phyloP scores from a whole-genome alignment of 345 rosid species.

The Eucalyptus coolabah region DNA sequence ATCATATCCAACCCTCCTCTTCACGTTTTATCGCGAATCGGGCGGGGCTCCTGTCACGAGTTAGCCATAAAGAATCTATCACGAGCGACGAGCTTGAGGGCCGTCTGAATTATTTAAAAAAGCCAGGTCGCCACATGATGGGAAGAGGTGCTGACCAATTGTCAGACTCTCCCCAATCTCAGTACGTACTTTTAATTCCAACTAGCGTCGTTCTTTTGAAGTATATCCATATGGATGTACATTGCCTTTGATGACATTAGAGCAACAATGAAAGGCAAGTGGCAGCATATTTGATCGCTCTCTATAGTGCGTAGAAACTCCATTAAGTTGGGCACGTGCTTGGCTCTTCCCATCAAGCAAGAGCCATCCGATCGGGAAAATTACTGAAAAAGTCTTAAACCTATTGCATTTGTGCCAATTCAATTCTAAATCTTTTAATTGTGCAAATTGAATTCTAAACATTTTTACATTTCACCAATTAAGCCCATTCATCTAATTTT shows the following conservation, averaged over 20 bases:
- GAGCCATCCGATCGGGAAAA: background rate
- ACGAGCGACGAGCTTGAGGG: background rate
- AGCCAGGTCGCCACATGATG: background rate
- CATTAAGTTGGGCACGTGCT: background rate
- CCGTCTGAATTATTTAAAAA: background rate
- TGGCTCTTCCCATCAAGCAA: background rate
- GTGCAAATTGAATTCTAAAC: fast-evolving
- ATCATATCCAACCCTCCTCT: background rate
- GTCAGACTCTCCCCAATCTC: background rate
- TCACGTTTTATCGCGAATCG: background rate
- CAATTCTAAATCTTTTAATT: too few species aligned
- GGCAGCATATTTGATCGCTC: background rate
- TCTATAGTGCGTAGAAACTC: background rate
- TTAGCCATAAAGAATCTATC: background rate
- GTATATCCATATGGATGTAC: background rate
- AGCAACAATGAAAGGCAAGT: background rate
- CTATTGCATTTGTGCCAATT: fast-evolving
- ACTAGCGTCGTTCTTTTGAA: background rate
- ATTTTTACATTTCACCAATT: too few species aligned
- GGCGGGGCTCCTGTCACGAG: background rate
- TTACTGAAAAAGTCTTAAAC: too few species aligned
- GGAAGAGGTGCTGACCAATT: background rate
- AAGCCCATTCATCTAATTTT: too few species aligned
- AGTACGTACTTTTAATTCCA: background rate
- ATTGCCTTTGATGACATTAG: background rate